Percentiles rank a stretch among this genome's conserved stretches.
phyloP scores from a whole-genome alignment of 305 asterid genomes.

The Caryopteris hybrid region DNA sequence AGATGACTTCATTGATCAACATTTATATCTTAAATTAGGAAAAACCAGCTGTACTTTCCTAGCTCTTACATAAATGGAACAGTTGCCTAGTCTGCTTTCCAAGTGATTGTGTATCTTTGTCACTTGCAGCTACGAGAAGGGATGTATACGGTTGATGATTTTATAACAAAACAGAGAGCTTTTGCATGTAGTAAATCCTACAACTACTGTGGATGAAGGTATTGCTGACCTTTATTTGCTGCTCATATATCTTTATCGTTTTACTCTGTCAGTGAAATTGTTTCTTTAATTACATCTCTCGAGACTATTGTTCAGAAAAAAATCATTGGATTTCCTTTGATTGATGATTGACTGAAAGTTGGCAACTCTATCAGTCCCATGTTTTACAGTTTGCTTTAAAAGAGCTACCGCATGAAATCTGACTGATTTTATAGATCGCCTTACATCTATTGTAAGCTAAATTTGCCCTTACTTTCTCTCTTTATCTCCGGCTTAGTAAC shows the following conservation, averaged over 20 bases:
- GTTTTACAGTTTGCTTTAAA: too few relatives aligned
- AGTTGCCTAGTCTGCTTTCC: background rate
- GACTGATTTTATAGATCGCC: background rate
- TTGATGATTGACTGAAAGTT: constrained; percentile 70
- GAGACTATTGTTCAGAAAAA: constrained; percentile 63
- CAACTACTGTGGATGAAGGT: constrained; percentile 60
- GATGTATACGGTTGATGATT: constrained; percentile 52
- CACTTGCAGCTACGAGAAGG: constrained; percentile 40
- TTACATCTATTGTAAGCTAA: background rate
- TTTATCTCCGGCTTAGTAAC: background rate
- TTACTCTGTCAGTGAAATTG: too few relatives aligned
- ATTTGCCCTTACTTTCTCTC: background rate
- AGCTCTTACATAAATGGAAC: background rate
- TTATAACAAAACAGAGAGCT: constrained; percentile 57
- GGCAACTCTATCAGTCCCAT: constrained; percentile 37
- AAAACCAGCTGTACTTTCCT: background rate
- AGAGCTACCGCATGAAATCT: background rate
- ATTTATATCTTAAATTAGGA: background rate
- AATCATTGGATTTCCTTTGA: constrained; percentile 70
- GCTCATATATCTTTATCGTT: too few relatives aligned
- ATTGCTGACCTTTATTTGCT: too few relatives aligned
- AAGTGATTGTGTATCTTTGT: background rate
- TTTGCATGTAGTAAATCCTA: constrained; percentile 47
- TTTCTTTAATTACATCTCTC: too few relatives aligned
- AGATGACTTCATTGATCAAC: background rate